These are phyloP conservation scores for Phytopythium chamaehyphon DNA, from an alignment of 352 stramenopile species.

Conservation along the genomic window DNA sequence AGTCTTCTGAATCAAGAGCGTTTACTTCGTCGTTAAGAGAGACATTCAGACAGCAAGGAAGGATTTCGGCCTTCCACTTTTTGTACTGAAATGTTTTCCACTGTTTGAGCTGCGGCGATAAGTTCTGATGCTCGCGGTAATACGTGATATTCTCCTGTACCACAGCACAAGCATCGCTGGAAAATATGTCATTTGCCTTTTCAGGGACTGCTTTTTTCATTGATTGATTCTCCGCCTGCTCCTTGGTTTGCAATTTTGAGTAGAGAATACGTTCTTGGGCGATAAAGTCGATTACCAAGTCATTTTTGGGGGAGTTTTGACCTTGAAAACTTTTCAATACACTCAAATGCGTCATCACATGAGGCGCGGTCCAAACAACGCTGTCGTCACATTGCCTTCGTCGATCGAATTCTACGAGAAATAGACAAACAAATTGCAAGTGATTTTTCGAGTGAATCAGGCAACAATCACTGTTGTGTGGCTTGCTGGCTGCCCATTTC, in stretches of 20 bases:
- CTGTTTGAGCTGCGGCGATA: conserved; percentile 24
- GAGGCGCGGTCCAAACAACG: conserved; percentile 6
- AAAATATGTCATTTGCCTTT: neutral
- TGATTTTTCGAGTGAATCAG: conserved; percentile 21
- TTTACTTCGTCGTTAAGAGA: neutral
- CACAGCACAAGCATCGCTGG: conserved; percentile 9
- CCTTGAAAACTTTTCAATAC: conserved; percentile 34
- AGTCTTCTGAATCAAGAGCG: neutral
- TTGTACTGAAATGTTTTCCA: conserved; percentile 30
- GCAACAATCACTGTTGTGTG: neutral
- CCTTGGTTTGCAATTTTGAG: conserved; percentile 12
- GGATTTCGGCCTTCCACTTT: conserved; percentile 28
- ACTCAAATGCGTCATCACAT: conserved; percentile 28
- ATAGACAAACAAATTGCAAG: conserved; percentile 34
- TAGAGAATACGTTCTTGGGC: conserved; percentile 21
- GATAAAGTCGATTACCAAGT: conserved; percentile 32
- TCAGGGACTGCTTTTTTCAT: too few species aligned
- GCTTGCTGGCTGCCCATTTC: neutral
- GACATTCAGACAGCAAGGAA: conserved; percentile 34
- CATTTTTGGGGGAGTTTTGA: conserved; percentile 10
- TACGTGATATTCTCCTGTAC: conserved; percentile 24
- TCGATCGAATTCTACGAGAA: conserved; percentile 31
- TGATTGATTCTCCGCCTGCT: conserved; percentile 8
- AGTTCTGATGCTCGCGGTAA: conserved; percentile 9
- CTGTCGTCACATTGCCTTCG: neutral